Evolutionary conservation across 208 protist species (phyloP), one percentile per base, ranked within the genome.

Genomic region (Crithidia bombi): DNA sequence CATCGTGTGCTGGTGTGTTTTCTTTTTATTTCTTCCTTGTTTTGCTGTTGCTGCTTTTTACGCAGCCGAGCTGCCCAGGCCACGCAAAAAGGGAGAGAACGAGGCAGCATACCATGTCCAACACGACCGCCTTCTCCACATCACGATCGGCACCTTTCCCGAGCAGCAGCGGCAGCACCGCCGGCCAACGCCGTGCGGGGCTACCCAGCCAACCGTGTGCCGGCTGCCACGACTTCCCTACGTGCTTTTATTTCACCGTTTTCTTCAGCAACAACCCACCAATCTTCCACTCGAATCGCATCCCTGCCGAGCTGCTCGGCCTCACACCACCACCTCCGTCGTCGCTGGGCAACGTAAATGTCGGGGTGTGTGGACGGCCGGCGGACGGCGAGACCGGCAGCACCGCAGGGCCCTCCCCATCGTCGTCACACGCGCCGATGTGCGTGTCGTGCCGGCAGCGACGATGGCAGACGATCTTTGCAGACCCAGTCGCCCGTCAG

Each of bases 251-350:
- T 62, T 91, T 94, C 67, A 82, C 83, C 32, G 80, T 94, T 1
- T 92, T 94, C 63, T 80, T 80, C 25, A 86, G 79, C 77, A 88
- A 91, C 71, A 86, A 79, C 50, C 43, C 77, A 7, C 85, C 86
- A 19, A 79, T 94, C 44, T 94, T 94, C 64, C 79, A 91, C 78
- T 92, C 89, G 3, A 91, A 86, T 58, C 77, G 81, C 15, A 91
- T 91, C 28, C 78, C 82, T 0, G 35, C 52, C 5, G 66, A 73
- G 21, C 49, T 75, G 21, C 55, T 85, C 3, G 58, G 55, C 33
- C 39, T 54, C 6, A 5, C 23, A 25, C 10, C 32, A 1, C 5
- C 30, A 6, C 19, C 52, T 12, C 26, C 26, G 33, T 9, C 46
- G 10, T 41, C 38, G 10, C 5, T 11, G 2, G 5, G n/a, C 46